These are phyloP conservation scores for Boletus coccyginus DNA, from an alignment of 768 basidiomycete genomes.

Conservation along the genomic window DNA sequence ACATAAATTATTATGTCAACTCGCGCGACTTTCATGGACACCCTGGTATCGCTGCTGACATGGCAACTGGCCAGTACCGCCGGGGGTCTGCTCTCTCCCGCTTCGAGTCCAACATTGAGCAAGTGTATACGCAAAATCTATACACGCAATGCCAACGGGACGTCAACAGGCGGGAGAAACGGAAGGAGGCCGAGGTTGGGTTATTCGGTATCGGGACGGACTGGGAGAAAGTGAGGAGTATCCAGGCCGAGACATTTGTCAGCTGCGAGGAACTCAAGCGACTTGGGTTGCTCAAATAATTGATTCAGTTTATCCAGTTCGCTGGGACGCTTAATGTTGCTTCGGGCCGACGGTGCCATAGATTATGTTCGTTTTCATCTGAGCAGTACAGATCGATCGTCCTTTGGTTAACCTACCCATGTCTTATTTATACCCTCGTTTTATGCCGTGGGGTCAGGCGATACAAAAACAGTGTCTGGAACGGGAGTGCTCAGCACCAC, in stretches of 20 bases:
- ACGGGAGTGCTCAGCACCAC: no score
- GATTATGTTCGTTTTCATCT: constrained; percentile 10
- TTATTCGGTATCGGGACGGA: constrained; percentile 91
- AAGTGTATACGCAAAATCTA: constrained; percentile 66
- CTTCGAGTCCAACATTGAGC: constrained; percentile 81
- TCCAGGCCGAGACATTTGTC: constrained; percentile 66
- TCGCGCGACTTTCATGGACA: constrained; percentile 71
- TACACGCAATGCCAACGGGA: constrained; percentile 71
- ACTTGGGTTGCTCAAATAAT: constrained; percentile 51
- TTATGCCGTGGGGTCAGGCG: no score
- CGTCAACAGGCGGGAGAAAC: constrained; percentile 62
- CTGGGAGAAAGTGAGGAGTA: constrained; percentile 80
- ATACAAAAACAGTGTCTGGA: no score
- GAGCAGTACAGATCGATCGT: neutral
- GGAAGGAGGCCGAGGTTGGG: constrained; percentile 75
- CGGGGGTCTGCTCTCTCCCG: constrained; percentile 37
- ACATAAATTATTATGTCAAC: constrained; percentile 85
- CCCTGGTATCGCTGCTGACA: constrained; percentile 68
- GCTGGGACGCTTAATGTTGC: constrained; percentile 8
- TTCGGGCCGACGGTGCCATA: neutral
- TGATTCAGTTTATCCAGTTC: constrained; percentile 11
- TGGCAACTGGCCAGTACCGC: constrained; percentile 44
- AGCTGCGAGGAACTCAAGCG: constrained; percentile 76
- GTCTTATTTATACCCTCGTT: constrained; percentile 28
- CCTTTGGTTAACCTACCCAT: no score